Conservation (phyloP, 495 filamentous ascomycete genomes). For the Penicillium odoratum region DNA sequence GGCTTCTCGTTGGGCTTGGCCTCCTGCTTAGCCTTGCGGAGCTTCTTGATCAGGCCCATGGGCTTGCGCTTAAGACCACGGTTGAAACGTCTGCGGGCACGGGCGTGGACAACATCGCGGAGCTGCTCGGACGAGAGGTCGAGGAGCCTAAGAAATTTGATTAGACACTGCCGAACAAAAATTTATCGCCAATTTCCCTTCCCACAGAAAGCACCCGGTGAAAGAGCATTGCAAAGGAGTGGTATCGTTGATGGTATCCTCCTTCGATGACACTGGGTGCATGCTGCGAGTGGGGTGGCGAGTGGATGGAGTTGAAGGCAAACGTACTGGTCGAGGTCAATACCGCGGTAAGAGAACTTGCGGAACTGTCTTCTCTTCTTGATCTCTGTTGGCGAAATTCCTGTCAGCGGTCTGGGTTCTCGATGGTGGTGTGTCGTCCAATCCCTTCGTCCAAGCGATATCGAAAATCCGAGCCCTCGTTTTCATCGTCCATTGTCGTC, state of each 20-base stretch:
- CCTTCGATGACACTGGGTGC: conserved; percentile 47
- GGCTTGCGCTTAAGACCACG: conserved; percentile 99
- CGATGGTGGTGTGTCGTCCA: conserved; percentile 20
- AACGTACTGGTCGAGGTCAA: conserved; percentile 97
- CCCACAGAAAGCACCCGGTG: background rate
- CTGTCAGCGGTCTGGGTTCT: conserved; percentile 43
- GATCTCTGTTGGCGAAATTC: conserved; percentile 62
- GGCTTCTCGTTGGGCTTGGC: conserved; percentile 99
- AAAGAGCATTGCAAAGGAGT: background rate
- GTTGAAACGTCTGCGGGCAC: conserved; percentile 98
- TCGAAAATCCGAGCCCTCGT: conserved; percentile 11
- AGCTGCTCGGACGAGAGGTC: conserved; percentile 98
- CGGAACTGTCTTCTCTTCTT: conserved; percentile 99
- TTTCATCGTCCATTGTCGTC: conserved; percentile 3
- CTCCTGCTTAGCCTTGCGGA: conserved; percentile 99
- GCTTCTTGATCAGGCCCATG: conserved; percentile 99
- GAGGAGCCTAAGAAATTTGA: conserved; percentile 67
- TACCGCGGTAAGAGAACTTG: conserved; percentile 99
- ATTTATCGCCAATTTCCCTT: background rate
- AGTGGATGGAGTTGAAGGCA: conserved; percentile 36
- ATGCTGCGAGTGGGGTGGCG: conserved; percentile 33
- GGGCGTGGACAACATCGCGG: conserved; percentile 98
- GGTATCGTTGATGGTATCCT: background rate
- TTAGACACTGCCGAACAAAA: conserved; percentile 32
- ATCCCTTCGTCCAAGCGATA: conserved; percentile 24